These are phyloP conservation scores for Solanum acaule DNA, from an alignment of 257 asterid genomes.

Conservation along the genomic window DNA sequence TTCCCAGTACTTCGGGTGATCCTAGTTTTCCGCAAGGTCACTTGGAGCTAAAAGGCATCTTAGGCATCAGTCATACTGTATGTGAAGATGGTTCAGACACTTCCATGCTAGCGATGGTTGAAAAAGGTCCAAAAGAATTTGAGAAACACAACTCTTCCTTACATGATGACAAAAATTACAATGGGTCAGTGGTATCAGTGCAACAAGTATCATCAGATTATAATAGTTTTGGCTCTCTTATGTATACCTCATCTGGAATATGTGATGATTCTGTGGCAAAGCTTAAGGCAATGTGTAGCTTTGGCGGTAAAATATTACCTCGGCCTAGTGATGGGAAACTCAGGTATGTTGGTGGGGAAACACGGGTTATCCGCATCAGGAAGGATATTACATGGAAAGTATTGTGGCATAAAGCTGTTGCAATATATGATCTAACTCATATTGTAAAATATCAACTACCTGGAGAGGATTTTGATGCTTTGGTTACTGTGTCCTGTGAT, in stretches of 20 bases:
- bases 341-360: constrained; percentile 96
- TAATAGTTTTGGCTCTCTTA: constrained; percentile 20
- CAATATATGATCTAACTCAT: constrained; percentile 46
- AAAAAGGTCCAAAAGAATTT: constrained; percentile 26
- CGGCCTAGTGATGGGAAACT: constrained; percentile 91
- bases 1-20: constrained; percentile 45
- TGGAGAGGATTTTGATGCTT: constrained; percentile 91
- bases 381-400: constrained; percentile 66
- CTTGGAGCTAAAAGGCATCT: constrained; percentile 52
- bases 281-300: constrained; percentile 81
- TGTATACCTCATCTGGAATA: constrained; percentile 41
- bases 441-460: constrained; percentile 89
- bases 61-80: constrained; percentile 44
- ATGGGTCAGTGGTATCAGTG: constrained; percentile 19
- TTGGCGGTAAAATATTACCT: constrained; percentile 83
- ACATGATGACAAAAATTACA: constrained; percentile 30
- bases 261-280: constrained; percentile 43
- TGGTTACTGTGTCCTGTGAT: constrained; percentile 72
- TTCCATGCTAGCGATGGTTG: constrained; percentile 36
- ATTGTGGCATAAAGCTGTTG: constrained; percentile 45
- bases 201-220: constrained; percentile 33
- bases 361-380: constrained; percentile 67
- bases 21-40: constrained; percentile 43
- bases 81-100: constrained; percentile 57
- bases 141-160: constrained; percentile 30